Base-by-base conservation (phyloP, 257 asterid genomes). In the Petunia secreta region DNA sequence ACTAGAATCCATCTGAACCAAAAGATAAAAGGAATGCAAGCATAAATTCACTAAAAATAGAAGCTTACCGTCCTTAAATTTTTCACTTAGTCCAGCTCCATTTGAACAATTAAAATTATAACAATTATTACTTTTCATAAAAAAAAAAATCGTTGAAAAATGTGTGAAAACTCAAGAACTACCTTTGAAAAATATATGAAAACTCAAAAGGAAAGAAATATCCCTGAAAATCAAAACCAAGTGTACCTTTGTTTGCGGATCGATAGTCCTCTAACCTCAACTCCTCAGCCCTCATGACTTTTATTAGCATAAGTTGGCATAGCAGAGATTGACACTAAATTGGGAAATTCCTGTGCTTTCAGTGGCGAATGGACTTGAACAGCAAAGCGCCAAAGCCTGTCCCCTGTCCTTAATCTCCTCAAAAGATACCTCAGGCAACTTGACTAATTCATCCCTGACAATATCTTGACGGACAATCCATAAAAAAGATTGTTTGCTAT, bases 381-480 rank as follows among this genome's bases (percentile, higher is more conserved):
- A 25, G 25, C 25, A 25, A 25, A 25, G 25, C 25, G 25, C 25
- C 25, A 25, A 25, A 25, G 25, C 25, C 25, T 25, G 25, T 4
- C 93, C 91, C 16, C 90, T 84, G 4, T 78, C 92, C 83, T 87
- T 77, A 10, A 80, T 82, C 79, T 87, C 93, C 77, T 85, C 86
- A 0, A 77, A 76, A 78, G 88, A 89, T 4, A 79, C 92, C 6
- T 79, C 81, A 0, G 85, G 69, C 63, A 91, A 52, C 36, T 8
- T 13, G 1, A 79, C 54, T 0, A 84, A 65, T 13, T 75, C 90
- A 0, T 85, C 92, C 65, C 66, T 81, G 60, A 91, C 89, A 1
- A 85, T 69, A 60, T 91, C 94, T 0, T 90, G 86, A 78, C 93
- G 85, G 1, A 88, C 74, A 38, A 91, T 82, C 94, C 97, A 90